phyloP scores from a whole-genome alignment of 2,329 filamentous ascomycete species.

The Aspergillaceae sp. region DNA sequence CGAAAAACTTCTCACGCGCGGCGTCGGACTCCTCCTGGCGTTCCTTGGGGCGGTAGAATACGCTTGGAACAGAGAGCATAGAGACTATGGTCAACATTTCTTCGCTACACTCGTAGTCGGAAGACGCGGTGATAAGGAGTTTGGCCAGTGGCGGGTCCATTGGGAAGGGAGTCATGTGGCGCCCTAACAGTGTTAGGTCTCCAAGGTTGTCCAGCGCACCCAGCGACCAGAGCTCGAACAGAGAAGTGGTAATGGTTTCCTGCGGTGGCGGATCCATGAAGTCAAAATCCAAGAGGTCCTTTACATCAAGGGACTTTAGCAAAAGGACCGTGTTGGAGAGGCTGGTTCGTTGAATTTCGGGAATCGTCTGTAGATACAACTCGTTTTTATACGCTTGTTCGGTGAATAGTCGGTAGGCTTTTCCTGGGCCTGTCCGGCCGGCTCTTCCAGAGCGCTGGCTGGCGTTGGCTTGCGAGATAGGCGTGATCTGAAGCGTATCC shows the following conservation, averaged over 20 bases:
- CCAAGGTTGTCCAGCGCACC: conserved; percentile 91
- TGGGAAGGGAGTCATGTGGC: conserved; percentile 92
- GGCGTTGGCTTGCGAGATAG: conserved; percentile 92
- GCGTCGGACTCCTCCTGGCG: conserved; percentile 93
- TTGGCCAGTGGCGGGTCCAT: conserved; percentile 97
- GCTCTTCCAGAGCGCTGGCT: conserved; percentile 89
- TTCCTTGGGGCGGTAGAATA: conserved; percentile 95
- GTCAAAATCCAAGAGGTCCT: conserved; percentile 89
- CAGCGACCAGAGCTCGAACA: conserved; percentile 95
- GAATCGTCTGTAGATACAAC: conserved; percentile 92
- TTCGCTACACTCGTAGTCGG: conserved; percentile 85
- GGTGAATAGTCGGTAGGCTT: conserved; percentile 88
- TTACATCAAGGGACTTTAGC: conserved; percentile 88
- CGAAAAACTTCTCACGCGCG: conserved; percentile 95
- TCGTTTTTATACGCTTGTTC: conserved; percentile 94
- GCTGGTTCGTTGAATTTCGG: conserved; percentile 95
- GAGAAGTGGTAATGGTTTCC: conserved; percentile 91
- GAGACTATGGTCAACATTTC: conserved; percentile 98
- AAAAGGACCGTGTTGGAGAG: conserved; percentile 89
- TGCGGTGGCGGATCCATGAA: conserved; percentile 99
- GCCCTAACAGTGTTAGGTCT: conserved; percentile 76
- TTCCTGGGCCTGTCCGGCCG: conserved; percentile 87
- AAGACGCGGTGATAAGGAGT: conserved; percentile 81
- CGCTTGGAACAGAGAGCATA: conserved; percentile 92
- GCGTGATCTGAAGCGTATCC: conserved; percentile 96